These are phyloP conservation scores for Mycena indigotica DNA, from an alignment of 768 basidiomycete species.

Conservation along the genomic window DNA sequence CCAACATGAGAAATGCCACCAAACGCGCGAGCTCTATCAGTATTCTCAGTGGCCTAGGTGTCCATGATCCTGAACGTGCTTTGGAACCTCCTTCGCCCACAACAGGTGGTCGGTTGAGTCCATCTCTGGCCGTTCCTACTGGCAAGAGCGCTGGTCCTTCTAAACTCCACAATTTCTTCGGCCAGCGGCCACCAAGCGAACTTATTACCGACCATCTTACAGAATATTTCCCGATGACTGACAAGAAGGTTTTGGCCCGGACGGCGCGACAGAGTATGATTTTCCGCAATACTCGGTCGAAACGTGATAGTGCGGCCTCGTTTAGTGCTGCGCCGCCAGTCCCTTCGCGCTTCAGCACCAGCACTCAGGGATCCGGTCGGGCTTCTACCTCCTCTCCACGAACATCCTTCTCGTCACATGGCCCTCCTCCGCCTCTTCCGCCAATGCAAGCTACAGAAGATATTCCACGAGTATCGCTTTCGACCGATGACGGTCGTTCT, in stretches of 20 bases:
- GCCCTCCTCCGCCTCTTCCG: conserved; percentile 40
- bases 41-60: conserved; percentile 91
- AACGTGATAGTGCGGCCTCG: conserved; percentile 55
- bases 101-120: conserved; percentile 30
- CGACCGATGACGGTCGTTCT: conserved; percentile 70
- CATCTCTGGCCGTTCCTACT: conserved; percentile 35
- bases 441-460: conserved; percentile 41
- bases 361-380: conserved; percentile 54
- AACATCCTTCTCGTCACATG: conserved; percentile 47
- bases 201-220: conserved; percentile 92
- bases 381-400: conserved; percentile 47
- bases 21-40: conserved; percentile 95
- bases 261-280: conserved; percentile 91
- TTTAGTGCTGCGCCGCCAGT: conserved; percentile 42
- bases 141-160: conserved; percentile 54
- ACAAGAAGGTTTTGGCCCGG: conserved; percentile 87
- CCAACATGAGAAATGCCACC: conserved; percentile 48
- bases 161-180: conserved; percentile 94
- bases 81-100: conserved; percentile 63
- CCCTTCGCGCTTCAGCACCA: conserved; percentile 64
- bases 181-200: conserved; percentile 96
- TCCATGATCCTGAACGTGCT: conserved; percentile 72
- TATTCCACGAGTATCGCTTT: conserved; percentile 73
- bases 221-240: conserved; percentile 93
- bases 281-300: conserved; percentile 45